Conservation (phyloP, 2,329 filamentous ascomycete species). For the Aspergillus pseudonomiae region DNA sequence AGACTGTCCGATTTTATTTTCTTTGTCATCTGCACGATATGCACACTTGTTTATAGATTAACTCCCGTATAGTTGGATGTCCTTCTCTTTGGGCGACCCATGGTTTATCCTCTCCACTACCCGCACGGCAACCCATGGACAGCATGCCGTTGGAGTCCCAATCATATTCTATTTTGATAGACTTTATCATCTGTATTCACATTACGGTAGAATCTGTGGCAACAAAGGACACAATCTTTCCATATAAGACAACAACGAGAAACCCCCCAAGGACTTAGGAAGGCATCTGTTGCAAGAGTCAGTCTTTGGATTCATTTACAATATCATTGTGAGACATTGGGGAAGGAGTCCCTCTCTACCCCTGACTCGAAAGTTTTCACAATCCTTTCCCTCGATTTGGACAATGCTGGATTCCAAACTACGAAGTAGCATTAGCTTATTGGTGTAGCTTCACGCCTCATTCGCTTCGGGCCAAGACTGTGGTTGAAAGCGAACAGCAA, state of each 20-base stretch:
- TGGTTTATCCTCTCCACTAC: slow-evolving; percentile 25
- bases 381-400: not conserved
- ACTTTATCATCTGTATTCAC: too few species aligned
- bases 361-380: not conserved
- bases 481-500: too few species aligned
- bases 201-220: not conserved
- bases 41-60: too few species aligned
- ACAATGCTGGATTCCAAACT: not conserved
- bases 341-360: not conserved
- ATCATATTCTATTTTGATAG: slow-evolving; percentile 7
- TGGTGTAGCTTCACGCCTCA: not conserved
- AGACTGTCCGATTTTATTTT: too few species aligned
- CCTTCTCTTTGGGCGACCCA: slow-evolving; percentile 16
- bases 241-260: too few species aligned
- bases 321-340: not conserved
- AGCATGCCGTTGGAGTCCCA: slow-evolving; percentile 8
- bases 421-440: not conserved
- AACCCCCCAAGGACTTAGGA: not conserved
- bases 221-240: not conserved
- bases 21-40: too few species aligned
- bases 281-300: not conserved
- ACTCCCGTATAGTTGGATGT: too few species aligned
- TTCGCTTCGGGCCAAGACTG: too few species aligned
- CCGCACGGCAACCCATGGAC: slow-evolving; percentile 22
- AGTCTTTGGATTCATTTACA: not conserved